Evolutionary conservation across 805 yeast genomes (phyloP), one percentile per base, ranked within the genome.

Genomic region (Pichia paraexigua): DNA sequence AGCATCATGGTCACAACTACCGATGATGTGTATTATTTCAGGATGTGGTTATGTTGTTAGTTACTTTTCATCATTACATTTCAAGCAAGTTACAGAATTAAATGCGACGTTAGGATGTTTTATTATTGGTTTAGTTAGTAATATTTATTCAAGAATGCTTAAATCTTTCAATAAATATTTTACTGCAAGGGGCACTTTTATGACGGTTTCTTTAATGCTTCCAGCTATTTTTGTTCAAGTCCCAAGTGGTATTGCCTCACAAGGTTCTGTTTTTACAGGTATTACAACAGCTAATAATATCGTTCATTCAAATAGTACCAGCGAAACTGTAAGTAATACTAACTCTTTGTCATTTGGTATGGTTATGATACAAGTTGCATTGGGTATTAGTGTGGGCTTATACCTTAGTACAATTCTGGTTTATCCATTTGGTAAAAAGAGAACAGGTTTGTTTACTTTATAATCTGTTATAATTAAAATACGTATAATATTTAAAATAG

Each of bases 211-310:
- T 24, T 94, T 96, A 8, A 92, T 92, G 96, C 69, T 92, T 50
- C 98, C 98, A 0, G 98, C 92, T 0, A 88, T 92, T 45, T 91
- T 92, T 63, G 95, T 89, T 4, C 95, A 87, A 66, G 97, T 92
- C 44, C 98, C 98, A 3, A 83, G 92, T 1, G 97, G 97, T 65
- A 82, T 92, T 54, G 97, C 97, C 2, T 82, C 96, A 0, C 92
- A 90, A 60, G 86, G 95, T 39, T 79, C 95, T 3, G 74, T 92
- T 47, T 74, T 91, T 12, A 78, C 95, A 0, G 98, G 98, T 51
- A 75, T 92, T 17, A 70, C 73, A 32, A 76, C 80, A 42, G 97
- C 97, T 1, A 82, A 90, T 59, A 72, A 72, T 53, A 77, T 91
- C 49, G 82, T 78, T 8, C 71, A 77, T 39, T 55, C 69, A 0